Base-by-base conservation (phyloP, 495 filamentous ascomycete genomes). In the Elasticomyces elasticus region DNA sequence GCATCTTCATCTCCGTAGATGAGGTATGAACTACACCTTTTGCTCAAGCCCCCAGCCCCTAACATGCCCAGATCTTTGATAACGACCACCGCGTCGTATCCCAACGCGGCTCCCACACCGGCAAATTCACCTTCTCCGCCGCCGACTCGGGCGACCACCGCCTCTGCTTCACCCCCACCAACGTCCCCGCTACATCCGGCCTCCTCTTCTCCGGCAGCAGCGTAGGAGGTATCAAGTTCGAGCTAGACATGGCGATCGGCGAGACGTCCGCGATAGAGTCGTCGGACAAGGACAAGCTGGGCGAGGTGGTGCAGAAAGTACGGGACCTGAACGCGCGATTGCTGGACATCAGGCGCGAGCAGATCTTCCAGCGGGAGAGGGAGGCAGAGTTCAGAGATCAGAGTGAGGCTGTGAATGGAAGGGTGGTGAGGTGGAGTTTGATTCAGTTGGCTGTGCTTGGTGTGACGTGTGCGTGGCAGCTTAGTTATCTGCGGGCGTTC, bases 311-410 rank as follows among this genome's bases (percentile, higher is more conserved):
- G 41, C 79, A 86, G 72, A 84, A 86, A 62, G 86, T 97, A 25
- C 82, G 80, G 75, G 92, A 97, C 71, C 69, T 98, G 62, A 96
- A 96, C 71, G 76, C 79, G 40, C 76, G 92, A 42, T 72, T 98
- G 67, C 79, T 87, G 61, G 92, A 97, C 71, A 90, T 98, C 63
- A 74, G 86, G 61, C 73, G 89, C 51, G 92, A 98, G 73, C 92
- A 98, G 77, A 82, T 95, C 30, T 96, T 95, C 68, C 92, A 98
- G 70, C 76, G 94, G 62, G 92, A 97, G 77, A 87, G 94, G 46
- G 92, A 98, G 69, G 87, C 89, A 60, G 92, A 97, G 66, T 98
- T 98, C 79, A 79, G 92, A 69, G 92, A 98, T 69, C 92, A 97
- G 65, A 95, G 88, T 47, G 92, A 98, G 68, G 76, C 79, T 40